Conservation (phyloP, 2,329 filamentous ascomycete genomes). For the Pochonia chlamydosporia region DNA sequence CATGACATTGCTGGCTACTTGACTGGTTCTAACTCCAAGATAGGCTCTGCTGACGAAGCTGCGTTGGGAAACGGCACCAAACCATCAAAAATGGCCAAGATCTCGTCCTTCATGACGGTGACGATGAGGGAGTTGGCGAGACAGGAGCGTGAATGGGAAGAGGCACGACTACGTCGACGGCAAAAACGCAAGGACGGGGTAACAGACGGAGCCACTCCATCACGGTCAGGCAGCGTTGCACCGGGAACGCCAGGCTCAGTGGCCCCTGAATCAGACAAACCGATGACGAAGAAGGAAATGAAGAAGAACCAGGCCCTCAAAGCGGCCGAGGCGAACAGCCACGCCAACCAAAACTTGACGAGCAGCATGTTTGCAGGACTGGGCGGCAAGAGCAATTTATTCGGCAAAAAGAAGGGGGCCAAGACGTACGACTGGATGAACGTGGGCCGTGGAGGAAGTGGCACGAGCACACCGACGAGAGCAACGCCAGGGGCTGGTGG, state of each 20-base stretch:
- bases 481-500: slow-evolving; percentile 23
- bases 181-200: slow-evolving; percentile 56
- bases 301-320: slow-evolving; percentile 72
- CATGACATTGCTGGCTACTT: too few species aligned
- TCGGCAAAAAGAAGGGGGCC: slow-evolving; percentile 53
- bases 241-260: slow-evolving; percentile 57
- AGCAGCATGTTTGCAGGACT: slow-evolving; percentile 66
- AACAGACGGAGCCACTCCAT: slow-evolving; percentile 41
- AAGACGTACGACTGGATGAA: slow-evolving; percentile 77
- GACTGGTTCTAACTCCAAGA: background rate
- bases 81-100: slow-evolving; percentile 37
- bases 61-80: slow-evolving; percentile 33
- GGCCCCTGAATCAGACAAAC: slow-evolving; percentile 60
- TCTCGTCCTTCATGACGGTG: slow-evolving; percentile 44
- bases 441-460: slow-evolving; percentile 42
- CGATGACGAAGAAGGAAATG: slow-evolving; percentile 79
- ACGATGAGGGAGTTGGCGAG: slow-evolving; percentile 57
- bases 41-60: slow-evolving; percentile 35
- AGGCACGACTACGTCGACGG: slow-evolving; percentile 62
- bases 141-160: slow-evolving; percentile 66
- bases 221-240: slow-evolving; percentile 51
- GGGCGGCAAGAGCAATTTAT: slow-evolving; percentile 52
- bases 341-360: slow-evolving; percentile 77
- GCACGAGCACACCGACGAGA: slow-evolving; percentile 45
- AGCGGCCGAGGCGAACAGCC: slow-evolving; percentile 70